phyloP scores from a whole-genome alignment of 352 stramenopile genomes.

The Thalassiosira exigua region DNA sequence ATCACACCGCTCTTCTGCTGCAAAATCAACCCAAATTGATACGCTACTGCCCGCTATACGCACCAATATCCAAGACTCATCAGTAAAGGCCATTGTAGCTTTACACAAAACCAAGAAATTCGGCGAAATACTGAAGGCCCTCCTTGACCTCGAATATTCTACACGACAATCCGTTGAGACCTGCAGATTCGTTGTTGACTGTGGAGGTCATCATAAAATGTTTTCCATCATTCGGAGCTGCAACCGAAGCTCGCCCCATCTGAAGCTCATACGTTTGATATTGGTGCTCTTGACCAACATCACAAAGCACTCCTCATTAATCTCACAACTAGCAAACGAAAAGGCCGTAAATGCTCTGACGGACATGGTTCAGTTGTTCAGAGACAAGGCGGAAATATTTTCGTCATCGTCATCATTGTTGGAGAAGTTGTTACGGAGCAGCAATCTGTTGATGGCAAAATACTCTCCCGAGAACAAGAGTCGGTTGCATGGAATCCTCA shows the following conservation, averaged over 20 bases:
- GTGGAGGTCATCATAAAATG: slow-evolving; percentile 89
- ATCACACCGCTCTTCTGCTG: too few species aligned
- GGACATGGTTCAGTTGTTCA: slow-evolving; percentile 94
- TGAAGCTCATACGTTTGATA: slow-evolving; percentile 90
- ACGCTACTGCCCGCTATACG: background rate
- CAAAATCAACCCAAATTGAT: background rate
- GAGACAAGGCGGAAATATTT: slow-evolving; percentile 82
- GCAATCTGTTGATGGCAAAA: slow-evolving; percentile 19
- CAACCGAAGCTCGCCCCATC: slow-evolving; percentile 94
- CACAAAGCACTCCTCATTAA: slow-evolving; percentile 78
- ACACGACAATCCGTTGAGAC: slow-evolving; percentile 91
- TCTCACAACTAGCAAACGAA: slow-evolving; percentile 78
- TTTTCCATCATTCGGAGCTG: slow-evolving; percentile 91
- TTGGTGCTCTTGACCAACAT: slow-evolving; percentile 87
- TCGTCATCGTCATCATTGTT: slow-evolving; percentile 41
- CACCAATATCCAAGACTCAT: slow-evolving; percentile 21
- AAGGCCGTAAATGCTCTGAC: slow-evolving; percentile 89
- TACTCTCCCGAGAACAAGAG: slow-evolving; percentile 49
- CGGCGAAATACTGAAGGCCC: slow-evolving; percentile 91
- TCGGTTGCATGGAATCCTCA: slow-evolving; percentile 29
- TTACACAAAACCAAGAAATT: slow-evolving; percentile 84
- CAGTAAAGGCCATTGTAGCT: slow-evolving; percentile 47
- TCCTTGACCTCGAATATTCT: slow-evolving; percentile 91
- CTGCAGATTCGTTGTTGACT: slow-evolving; percentile 89
- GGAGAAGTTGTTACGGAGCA: slow-evolving; percentile 28